Base-by-base conservation (phyloP, 345 rosid genomes). In the Jatropha curcas region DNA sequence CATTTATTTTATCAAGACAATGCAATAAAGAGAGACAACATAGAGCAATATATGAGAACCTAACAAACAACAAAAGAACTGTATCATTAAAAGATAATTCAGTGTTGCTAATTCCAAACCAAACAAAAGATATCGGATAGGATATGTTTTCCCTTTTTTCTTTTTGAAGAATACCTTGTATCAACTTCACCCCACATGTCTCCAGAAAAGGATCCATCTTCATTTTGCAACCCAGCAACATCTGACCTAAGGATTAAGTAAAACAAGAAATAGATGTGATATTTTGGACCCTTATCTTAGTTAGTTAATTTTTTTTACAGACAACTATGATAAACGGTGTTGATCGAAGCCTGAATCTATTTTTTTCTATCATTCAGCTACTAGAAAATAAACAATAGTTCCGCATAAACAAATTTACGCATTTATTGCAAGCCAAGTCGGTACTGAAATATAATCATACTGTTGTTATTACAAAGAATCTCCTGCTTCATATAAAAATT, bases 181-280 rank as follows among this genome's bases (percentile, higher is more conserved):
- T 95, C 99, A 71, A 91, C 88, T 86, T 95, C 99, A 46, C 98
- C 99, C 98, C 97, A 95, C 19, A 82, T 84, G 71, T 95, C 99
- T 55, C 99, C 98, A 1, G 93, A 83, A 82, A 95, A 91, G 56
- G 99, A 95, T 59, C 99, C 99, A 70, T 95, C 97, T 72, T 88
- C 94, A 69, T 95, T 91, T 81, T 95, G 99, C 80, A 93, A 75
- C 12, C 88, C 86, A 60, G 81, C 80, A 80, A 95, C 43, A 88
- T 91, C 99, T 95, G 71, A 70, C 62, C 60, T 68, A 46, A 65
- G 20, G 74, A 48, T 77, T 84, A 75, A 77, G 85, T 64, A 64
- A 51, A 79, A 74, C 75, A 79, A 60, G 58, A 59, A 57, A 20
- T 25, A 16, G 56, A 43, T 46, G 30, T 1, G 35, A 58, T 55